Percentiles rank a stretch among this genome's conserved stretches.
phyloP scores from a whole-genome alignment of 495 filamentous ascomycete species.

The Acidomyces sp. region DNA sequence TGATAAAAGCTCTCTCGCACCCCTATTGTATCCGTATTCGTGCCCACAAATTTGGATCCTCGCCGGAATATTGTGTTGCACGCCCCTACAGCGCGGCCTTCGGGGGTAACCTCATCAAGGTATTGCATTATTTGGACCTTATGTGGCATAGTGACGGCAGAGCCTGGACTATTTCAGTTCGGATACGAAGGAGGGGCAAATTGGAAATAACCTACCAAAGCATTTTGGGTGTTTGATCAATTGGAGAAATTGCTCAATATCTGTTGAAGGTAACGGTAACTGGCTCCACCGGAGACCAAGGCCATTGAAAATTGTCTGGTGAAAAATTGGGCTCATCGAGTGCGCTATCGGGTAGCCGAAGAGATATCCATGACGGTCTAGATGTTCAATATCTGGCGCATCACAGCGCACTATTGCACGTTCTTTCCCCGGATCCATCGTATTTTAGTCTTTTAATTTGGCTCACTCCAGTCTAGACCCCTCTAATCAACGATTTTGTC shows the following conservation, averaged over 20 bases:
- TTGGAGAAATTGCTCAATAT: slow-evolving; percentile 40
- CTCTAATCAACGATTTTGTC: no score
- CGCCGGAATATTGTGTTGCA: slow-evolving; percentile 62
- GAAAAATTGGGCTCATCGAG: slow-evolving; percentile 58
- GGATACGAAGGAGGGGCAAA: neutral
- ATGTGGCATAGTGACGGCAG: slow-evolving; percentile 63
- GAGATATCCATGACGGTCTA: slow-evolving; percentile 39
- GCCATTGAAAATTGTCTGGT: slow-evolving; percentile 48
- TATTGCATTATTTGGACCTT: slow-evolving; percentile 57
- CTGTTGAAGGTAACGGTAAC: slow-evolving; percentile 40
- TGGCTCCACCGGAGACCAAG: slow-evolving; percentile 50
- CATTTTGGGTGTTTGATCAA: slow-evolving; percentile 39
- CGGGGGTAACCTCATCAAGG: slow-evolving; percentile 54
- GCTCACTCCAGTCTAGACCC: no score
- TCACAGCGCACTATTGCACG: slow-evolving; percentile 10
- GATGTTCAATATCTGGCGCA: slow-evolving; percentile 20
- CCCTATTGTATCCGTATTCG: slow-evolving; percentile 66
- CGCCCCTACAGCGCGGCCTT: slow-evolving; percentile 54
- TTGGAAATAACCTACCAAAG: slow-evolving; percentile 36
- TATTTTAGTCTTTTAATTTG: no score
- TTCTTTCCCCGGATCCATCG: slow-evolving; percentile 1
- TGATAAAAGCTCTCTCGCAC: slow-evolving; percentile 54
- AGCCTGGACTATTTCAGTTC: slow-evolving; percentile 25
- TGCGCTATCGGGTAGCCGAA: slow-evolving; percentile 50
- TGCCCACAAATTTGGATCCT: slow-evolving; percentile 43